Base-by-base conservation (phyloP, 441 rosid genomes). In the Pelargonium australe region DNA sequence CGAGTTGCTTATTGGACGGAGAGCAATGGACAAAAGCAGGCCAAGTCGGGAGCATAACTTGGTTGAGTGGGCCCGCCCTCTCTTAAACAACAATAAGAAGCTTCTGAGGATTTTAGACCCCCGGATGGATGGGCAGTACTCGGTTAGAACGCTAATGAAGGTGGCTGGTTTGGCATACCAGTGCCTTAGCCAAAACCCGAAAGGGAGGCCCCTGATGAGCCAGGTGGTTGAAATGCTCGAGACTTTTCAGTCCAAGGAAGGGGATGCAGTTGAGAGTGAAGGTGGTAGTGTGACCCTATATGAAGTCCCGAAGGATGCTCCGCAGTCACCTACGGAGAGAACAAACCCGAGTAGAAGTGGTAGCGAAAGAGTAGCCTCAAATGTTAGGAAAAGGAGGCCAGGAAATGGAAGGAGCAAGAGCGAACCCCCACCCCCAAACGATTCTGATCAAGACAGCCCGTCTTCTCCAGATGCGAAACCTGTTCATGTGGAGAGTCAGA, bases 161-260 rank as follows among this genome's bases (percentile, higher is more conserved):
- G 98, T 92, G 61, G 90, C 95, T 6, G 81, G 73, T 72, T 76
- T 95, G 73, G 96, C 96, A 0, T 85, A 87, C 83, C 86, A 85
- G 72, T 95, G 99, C 83, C 89, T 95, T n/a, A 90, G 97, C 85
- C 96, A 89, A 78, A 95, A 95, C 76, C 99, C 99, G 0, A 95
- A 95, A 83, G 96, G 94, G 62, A 86, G 99, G 68, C 99, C 99
- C 7, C 79, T 84, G 13, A 95, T 95, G 98, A 92, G 72, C 74
- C 85, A 87, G 73, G 98, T 85, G 72, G 99, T 95, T 25, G 92
- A 86, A 82, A 72, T 86, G 44, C 98, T 95, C 0, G 96, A 88
- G 80, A 74, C 76, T 64, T 79, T 84, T 68, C 85, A 85, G 74
- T 74, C 82, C 2, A 79, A 72, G 16, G 96, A 81, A 64, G 90